Conservation (phyloP, 768 basidiomycete species). For the Lentinula sp. region DNA sequence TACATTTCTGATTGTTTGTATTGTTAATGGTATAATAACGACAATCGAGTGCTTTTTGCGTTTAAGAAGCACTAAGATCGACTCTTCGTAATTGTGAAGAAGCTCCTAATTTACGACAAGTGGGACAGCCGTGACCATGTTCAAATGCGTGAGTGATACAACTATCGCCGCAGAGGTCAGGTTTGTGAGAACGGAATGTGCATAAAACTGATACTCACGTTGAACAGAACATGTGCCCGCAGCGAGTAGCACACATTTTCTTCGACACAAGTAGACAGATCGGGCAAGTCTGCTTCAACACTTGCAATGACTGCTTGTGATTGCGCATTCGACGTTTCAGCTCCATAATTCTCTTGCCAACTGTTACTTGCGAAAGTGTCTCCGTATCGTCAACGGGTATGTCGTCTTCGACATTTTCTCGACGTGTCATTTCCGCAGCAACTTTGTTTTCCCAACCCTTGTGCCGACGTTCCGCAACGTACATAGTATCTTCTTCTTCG, state of each 20-base stretch:
- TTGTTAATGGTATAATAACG: too few species aligned
- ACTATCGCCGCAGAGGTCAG: not conserved
- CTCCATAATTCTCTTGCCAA: not conserved
- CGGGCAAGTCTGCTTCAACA: conserved; percentile 18
- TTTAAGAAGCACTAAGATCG: not conserved
- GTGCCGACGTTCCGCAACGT: conserved; percentile 15
- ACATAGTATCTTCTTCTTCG: not conserved
- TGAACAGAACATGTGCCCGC: conserved; percentile 28
- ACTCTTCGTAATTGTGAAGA: not conserved
- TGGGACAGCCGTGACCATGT: not conserved
- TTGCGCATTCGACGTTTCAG: not conserved
- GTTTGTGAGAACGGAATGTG: too few species aligned
- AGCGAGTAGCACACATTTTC: conserved; percentile 20
- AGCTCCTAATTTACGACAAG: not conserved
- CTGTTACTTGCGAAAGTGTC: conserved; percentile 1
- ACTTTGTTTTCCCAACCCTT: conserved; percentile 26
- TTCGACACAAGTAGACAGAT: conserved; percentile 20
- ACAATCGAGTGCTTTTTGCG: too few species aligned
- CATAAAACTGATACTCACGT: conserved; percentile 16
- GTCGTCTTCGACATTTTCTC: conserved; percentile 16
- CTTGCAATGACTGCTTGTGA: not conserved
- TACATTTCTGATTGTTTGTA: too few species aligned
- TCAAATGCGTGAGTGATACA: conserved; percentile 4
- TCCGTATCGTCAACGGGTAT: conserved; percentile 1
- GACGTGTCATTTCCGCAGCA: conserved; percentile 16